These are phyloP conservation scores for Sparassis latifolia DNA, from an alignment of 1,284 basidiomycete genomes.

Conservation along the genomic window DNA sequence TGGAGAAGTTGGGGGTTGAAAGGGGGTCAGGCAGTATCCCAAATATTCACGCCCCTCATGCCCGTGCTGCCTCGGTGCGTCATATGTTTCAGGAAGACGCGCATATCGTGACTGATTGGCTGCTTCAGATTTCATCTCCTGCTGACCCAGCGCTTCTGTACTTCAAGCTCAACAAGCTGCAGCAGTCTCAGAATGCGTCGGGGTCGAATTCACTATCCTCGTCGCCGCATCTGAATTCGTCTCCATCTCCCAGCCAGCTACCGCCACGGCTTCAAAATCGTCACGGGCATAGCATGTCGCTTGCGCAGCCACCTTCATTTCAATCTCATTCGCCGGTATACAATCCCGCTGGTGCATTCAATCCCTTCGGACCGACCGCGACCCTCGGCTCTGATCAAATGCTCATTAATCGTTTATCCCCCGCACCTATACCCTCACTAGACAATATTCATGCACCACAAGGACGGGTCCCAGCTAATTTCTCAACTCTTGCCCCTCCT, in stretches of 20 bases:
- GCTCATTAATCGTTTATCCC: constrained; percentile 14
- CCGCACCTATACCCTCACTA: constrained; percentile 7
- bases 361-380: constrained; percentile 56
- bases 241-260: constrained; percentile 38
- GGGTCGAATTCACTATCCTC: constrained; percentile 46
- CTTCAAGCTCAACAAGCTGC: constrained; percentile 78
- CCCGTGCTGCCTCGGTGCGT: constrained; percentile 72
- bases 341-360: constrained; percentile 38
- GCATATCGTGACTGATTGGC: constrained; percentile 1
- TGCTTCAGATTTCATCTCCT: constrained; percentile 72
- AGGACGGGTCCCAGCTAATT: constrained; percentile 46
- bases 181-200: constrained; percentile 59
- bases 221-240: constrained; percentile 56
- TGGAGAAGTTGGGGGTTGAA: constrained; percentile 72
- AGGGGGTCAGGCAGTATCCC: constrained; percentile 52
- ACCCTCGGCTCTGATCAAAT: constrained; percentile 46
- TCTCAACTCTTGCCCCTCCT: constrained; percentile 42
- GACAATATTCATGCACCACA: constrained; percentile 50
- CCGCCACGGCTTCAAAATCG: constrained; percentile 43
- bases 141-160: constrained; percentile 73
- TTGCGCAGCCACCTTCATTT: constrained; percentile 46
- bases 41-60: constrained; percentile 64
- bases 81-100: constrained; percentile 4
- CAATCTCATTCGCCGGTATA: constrained; percentile 28
- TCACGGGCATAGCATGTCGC: constrained; percentile 67